These are phyloP conservation scores for Terfezia boudieri DNA, from an alignment of 495 filamentous ascomycete genomes.

Conservation along the genomic window DNA sequence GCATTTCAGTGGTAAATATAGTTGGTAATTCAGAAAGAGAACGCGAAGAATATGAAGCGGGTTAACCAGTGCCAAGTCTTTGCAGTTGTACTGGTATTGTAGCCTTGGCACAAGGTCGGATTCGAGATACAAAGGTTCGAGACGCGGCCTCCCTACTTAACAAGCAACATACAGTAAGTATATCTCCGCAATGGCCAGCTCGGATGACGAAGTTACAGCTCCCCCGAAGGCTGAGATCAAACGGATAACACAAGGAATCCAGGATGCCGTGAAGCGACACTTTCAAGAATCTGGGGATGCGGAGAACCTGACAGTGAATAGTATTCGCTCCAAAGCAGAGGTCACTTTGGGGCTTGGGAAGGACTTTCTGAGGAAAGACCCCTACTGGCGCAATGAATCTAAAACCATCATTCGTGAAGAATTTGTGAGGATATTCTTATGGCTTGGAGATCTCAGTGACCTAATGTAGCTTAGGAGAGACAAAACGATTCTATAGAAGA, in stretches of 20 bases:
- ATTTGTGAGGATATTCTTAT: constrained; percentile 32
- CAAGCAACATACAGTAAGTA: no score
- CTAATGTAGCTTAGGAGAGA: background rate
- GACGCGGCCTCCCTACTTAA: no score
- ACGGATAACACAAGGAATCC: constrained; percentile 24
- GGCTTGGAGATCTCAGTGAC: no score
- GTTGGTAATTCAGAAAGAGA: no score
- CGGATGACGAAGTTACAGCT: background rate
- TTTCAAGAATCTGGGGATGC: constrained; percentile 20
- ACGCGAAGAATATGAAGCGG: no score
- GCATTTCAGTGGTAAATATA: no score
- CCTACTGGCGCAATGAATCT: constrained; percentile 57
- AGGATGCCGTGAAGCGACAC: constrained; percentile 27
- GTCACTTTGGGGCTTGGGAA: constrained; percentile 37
- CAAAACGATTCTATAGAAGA: background rate
- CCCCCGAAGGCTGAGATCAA: background rate
- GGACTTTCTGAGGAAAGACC: constrained; percentile 43
- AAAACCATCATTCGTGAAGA: constrained; percentile 47
- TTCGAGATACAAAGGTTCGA: no score
- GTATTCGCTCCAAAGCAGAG: constrained; percentile 45
- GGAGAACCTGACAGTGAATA: constrained; percentile 53
- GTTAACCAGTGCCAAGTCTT: no score
- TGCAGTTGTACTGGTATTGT: no score
- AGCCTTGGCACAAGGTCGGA: no score
- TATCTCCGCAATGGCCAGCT: background rate